A percentile compares a stretch with the other conserved stretches of the same genome.
phyloP scores from a whole-genome alignment of 768 basidiomycete species.

The Leucocoprinus sp. region DNA sequence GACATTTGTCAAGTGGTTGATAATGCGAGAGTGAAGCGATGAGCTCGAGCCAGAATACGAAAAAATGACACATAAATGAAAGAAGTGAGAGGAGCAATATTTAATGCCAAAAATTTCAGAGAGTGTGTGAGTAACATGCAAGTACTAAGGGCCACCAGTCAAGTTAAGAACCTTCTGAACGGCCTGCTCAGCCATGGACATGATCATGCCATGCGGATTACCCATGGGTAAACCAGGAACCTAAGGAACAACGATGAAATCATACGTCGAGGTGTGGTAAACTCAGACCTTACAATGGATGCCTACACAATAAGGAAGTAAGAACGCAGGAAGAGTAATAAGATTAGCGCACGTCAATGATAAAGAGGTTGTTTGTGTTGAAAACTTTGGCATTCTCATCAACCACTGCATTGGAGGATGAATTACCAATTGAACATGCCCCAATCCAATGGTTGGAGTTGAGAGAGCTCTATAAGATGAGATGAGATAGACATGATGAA shows the following conservation, averaged over 20 bases:
- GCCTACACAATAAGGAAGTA: slow-evolving; percentile 6
- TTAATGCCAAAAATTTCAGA: too few relatives aligned
- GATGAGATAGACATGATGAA: too few relatives aligned
- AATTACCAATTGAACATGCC: slow-evolving; percentile 36
- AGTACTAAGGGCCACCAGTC: slow-evolving; percentile 1
- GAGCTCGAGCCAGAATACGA: too few relatives aligned
- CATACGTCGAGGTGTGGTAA: too few relatives aligned
- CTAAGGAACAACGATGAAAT: not conserved
- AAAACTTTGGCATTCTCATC: slow-evolving; percentile 50
- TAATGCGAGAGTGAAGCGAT: too few relatives aligned
- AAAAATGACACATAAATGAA: too few relatives aligned
- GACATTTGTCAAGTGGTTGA: too few relatives aligned
- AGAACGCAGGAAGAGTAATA: slow-evolving; percentile 24
- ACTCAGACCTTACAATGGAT: slow-evolving; percentile 1
- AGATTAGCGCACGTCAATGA: too few relatives aligned
- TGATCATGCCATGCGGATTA: slow-evolving; percentile 7
- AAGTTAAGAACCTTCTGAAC: slow-evolving; percentile 4
- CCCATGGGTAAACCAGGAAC: slow-evolving; percentile 4
- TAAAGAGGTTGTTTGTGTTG: slow-evolving; percentile 41
- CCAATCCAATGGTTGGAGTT: slow-evolving; percentile 64
- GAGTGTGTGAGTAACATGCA: too few relatives aligned
- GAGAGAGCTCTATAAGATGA: slow-evolving; percentile 26
- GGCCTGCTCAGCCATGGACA: slow-evolving; percentile 8
- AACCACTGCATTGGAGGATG: slow-evolving; percentile 29
- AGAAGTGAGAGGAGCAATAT: too few relatives aligned